Conservation (phyloP, 2,329 filamentous ascomycete species). For the Bretziella fagacearum region DNA sequence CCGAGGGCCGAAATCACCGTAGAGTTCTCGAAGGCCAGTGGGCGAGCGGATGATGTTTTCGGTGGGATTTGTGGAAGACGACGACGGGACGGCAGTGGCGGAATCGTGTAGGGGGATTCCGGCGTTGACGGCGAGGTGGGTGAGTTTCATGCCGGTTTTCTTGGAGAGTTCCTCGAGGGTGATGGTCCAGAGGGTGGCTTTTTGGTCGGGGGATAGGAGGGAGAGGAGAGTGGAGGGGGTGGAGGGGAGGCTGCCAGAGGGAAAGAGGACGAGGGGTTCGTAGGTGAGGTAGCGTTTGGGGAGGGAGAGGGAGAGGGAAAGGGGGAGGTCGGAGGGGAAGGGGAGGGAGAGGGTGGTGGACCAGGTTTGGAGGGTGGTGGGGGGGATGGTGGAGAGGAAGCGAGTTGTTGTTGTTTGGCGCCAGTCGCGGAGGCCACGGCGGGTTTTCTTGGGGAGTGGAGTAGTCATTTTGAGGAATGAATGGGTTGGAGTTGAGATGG, state of each 20-base stretch:
- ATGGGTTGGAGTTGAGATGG: not conserved
- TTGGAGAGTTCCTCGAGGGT: conserved; percentile 32
- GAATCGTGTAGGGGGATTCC: conserved; percentile 33
- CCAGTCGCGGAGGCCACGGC: conserved; percentile 11
- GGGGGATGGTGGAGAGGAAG: conserved; percentile 6
- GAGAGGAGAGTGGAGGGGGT: conserved; percentile 26
- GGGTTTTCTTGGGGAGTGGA: conserved; percentile 3
- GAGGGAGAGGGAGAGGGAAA: conserved; percentile 1
- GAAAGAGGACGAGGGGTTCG: conserved; percentile 43
- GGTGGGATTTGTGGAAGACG: conserved; percentile 10
- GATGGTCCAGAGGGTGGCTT: conserved; percentile 28
- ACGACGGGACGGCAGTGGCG: conserved; percentile 11
- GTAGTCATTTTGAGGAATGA: not conserved
- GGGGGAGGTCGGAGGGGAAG: not conserved
- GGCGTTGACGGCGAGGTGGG: conserved; percentile 43
- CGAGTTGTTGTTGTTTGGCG: conserved; percentile 2
- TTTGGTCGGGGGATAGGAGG: conserved; percentile 17
- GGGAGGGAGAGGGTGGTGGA: not conserved
- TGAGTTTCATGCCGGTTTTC: conserved; percentile 27
- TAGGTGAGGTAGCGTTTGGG: conserved; percentile 37
- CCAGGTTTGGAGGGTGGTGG: conserved; percentile 2
- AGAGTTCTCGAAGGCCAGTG: conserved; percentile 47
- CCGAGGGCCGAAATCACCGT: conserved; percentile 51
- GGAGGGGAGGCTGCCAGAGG: conserved; percentile 37
- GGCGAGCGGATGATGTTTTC: conserved; percentile 64